Evolutionary conservation across 441 rosid species (phyloP).

Genomic region (Arabidopsis lyrata): DNA sequence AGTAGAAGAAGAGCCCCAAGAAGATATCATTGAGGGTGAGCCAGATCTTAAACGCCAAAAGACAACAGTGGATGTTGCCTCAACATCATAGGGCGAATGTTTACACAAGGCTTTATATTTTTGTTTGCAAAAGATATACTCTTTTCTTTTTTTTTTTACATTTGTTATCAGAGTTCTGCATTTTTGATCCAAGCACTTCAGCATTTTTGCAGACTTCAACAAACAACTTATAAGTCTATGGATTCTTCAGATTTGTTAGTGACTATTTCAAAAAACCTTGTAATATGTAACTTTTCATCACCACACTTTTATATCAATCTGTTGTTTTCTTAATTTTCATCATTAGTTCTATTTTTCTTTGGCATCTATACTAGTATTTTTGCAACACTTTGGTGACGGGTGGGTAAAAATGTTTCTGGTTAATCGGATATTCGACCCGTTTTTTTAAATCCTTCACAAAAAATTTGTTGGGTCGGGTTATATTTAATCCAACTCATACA

Average conservation of each 20-base stretch:
- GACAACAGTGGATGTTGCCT: slow-evolving; percentile 35
- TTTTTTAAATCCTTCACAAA: no score
- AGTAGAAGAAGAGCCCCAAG: slow-evolving; percentile 50
- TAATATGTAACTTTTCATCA: not conserved
- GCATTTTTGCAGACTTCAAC: not conserved
- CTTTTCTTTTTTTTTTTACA: not conserved
- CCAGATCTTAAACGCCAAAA: slow-evolving; percentile 44
- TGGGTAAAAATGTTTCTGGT: no score
- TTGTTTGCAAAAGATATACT: slow-evolving; percentile 13
- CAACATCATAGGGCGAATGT: slow-evolving; percentile 32
- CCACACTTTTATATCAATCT: no score
- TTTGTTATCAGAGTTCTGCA: not conserved
- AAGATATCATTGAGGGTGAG: slow-evolving; percentile 42
- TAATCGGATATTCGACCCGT: no score
- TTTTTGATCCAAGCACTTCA: slow-evolving; percentile 18
- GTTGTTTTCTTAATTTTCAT: not conserved
- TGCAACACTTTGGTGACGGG: no score
- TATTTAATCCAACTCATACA: no score
- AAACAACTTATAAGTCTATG: not conserved
- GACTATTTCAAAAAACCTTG: not conserved
- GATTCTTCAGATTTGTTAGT: not conserved
- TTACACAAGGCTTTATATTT: not conserved
- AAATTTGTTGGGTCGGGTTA: no score
- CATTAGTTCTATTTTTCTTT: not conserved
- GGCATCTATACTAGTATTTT: no score